These are phyloP conservation scores for Colletotrichum tropicicola DNA, from an alignment of 2,329 filamentous ascomycete species.

Conservation along the genomic window DNA sequence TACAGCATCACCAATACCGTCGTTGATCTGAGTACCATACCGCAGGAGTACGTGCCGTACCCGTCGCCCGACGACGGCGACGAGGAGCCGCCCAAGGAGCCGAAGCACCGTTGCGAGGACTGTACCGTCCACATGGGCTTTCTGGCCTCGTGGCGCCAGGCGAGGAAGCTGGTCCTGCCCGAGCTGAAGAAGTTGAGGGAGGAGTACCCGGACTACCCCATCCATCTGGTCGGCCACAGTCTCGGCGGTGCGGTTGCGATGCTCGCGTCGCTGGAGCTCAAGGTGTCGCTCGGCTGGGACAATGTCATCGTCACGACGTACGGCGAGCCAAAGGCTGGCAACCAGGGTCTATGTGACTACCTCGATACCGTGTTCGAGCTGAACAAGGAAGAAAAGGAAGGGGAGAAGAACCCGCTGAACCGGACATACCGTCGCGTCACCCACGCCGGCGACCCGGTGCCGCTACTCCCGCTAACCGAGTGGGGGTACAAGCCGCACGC, in stretches of 20 bases:
- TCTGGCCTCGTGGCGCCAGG: slow-evolving; percentile 82
- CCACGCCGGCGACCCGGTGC: slow-evolving; percentile 87
- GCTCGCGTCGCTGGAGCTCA: slow-evolving; percentile 84
- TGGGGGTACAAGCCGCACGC: slow-evolving; percentile 90
- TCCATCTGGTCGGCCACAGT: slow-evolving; percentile 89
- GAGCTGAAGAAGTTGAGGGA: slow-evolving; percentile 67
- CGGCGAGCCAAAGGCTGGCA: slow-evolving; percentile 81
- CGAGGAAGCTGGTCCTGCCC: slow-evolving; percentile 74
- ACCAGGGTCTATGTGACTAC: slow-evolving; percentile 62
- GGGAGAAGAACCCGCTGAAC: slow-evolving; percentile 8
- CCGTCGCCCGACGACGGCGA: slow-evolving; percentile 62
- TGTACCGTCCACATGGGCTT: slow-evolving; percentile 96
- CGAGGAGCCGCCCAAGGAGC: slow-evolving; percentile 41
- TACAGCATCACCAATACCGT: slow-evolving; percentile 95
- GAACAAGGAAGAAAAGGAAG: slow-evolving; percentile 42
- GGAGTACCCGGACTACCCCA: slow-evolving; percentile 73
- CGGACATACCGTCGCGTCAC: slow-evolving; percentile 79
- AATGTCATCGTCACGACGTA: slow-evolving; percentile 87
- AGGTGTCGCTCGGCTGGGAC: slow-evolving; percentile 75
- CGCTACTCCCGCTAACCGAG: slow-evolving; percentile 83
- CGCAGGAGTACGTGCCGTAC: slow-evolving; percentile 92
- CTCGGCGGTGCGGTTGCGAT: slow-evolving; percentile 92
- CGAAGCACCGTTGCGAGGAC: slow-evolving; percentile 74
- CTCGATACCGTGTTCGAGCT: slow-evolving; percentile 63
- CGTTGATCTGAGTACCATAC: slow-evolving; percentile 86